These are phyloP conservation scores for Tagetes erecta DNA, from an alignment of 129 eudicot species.

Conservation along the genomic window DNA sequence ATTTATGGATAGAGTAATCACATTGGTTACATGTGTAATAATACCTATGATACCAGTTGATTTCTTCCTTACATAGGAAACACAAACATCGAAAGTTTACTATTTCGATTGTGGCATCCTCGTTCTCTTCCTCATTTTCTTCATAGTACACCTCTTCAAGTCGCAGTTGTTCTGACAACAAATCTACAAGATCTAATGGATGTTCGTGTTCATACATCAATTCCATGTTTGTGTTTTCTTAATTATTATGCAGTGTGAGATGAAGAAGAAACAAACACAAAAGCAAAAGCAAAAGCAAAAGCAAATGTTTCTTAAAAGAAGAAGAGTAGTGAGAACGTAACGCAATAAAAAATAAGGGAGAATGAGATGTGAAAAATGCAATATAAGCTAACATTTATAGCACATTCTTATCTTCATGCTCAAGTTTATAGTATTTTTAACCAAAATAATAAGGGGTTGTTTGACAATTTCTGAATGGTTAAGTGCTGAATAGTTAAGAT, in stretches of 20 bases:
- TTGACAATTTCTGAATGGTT: no score
- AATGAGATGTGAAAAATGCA: not conserved
- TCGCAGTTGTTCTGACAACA: not conserved
- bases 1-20: not conserved
- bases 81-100: not conserved
- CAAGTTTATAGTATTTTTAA: slow-evolving; percentile 3
- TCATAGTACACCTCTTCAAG: not conserved
- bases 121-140: not conserved
- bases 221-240: not conserved
- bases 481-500: no score
- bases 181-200: not conserved
- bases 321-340: not conserved
- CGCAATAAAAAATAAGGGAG: not conserved
- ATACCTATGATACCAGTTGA: slow-evolving; percentile 4
- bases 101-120: no score
- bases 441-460: not conserved
- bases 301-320: not conserved
- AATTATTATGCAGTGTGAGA: not conserved
- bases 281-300: not conserved
- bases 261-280: not conserved
- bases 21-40: not conserved
- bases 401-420: not conserved
- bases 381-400: not conserved
- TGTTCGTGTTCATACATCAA: not conserved
- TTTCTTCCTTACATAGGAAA: not conserved